Conservation (phyloP, 805 yeast species). For the Metschnikowia picachoensis region DNA sequence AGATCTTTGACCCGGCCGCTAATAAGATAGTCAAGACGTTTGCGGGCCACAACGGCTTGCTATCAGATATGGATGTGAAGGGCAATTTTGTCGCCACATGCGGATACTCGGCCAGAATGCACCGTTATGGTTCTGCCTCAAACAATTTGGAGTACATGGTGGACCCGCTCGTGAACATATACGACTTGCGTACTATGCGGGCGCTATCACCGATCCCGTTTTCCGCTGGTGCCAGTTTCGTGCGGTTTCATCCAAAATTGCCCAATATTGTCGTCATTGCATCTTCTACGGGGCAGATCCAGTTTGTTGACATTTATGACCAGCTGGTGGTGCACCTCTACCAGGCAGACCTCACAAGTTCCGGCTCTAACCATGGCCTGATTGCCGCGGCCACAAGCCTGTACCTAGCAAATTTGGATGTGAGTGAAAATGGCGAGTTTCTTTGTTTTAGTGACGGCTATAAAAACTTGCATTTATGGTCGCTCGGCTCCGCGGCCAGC, state of each 20-base stretch:
- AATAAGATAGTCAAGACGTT: constrained; percentile 48
- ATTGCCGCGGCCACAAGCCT: constrained; percentile 10
- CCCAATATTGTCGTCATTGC: constrained; percentile 74
- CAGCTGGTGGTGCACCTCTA: constrained; percentile 64
- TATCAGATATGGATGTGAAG: constrained; percentile 61
- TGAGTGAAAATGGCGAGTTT: constrained; percentile 73
- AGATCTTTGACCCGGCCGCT: constrained; percentile 56
- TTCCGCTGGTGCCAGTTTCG: constrained; percentile 85
- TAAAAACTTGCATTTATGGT: constrained; percentile 67
- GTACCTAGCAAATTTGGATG: constrained; percentile 46
- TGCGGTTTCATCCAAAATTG: constrained; percentile 79
- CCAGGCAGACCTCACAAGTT: constrained; percentile 52
- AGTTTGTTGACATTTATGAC: constrained; percentile 77
- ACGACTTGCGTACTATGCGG: constrained; percentile 69
- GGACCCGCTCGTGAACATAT: constrained; percentile 82
- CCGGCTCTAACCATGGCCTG: background rate
- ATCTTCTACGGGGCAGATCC: constrained; percentile 76
- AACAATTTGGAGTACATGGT: constrained; percentile 27
- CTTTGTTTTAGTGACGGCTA: constrained; percentile 64
- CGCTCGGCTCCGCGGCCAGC: constrained; percentile 32
- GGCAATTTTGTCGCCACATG: constrained; percentile 73
- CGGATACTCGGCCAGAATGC: constrained; percentile 69
- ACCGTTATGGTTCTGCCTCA: constrained; percentile 30
- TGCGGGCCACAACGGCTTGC: constrained; percentile 54
- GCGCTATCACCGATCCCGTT: constrained; percentile 79